Percentiles rank a stretch among this genome's conserved stretches.
Evolutionary conservation across 2,329 filamentous ascomycete genomes (phyloP).

Genomic region (Fusarium odoratissimum): DNA sequence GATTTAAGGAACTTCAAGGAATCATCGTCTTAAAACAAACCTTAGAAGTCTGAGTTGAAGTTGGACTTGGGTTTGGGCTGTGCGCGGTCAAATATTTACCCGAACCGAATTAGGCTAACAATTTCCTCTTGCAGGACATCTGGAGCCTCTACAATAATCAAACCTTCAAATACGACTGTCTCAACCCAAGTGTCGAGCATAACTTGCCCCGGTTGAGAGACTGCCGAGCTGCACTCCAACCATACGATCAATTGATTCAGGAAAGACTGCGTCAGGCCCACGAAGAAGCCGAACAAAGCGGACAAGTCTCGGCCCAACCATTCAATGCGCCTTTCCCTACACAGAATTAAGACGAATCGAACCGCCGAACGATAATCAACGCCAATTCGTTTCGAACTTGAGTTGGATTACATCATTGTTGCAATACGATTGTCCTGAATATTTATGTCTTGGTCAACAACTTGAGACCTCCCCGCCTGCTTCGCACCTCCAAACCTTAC

Average conservation of each 20-base stretch:
- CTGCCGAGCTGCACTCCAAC: not conserved
- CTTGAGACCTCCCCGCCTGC: not conserved
- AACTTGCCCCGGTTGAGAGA: not conserved
- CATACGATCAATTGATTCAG: not conserved
- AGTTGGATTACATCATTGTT: not conserved
- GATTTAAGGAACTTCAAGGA: not conserved
- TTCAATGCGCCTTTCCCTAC: not conserved
- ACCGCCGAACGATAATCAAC: not conserved
- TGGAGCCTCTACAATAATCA: slow-evolving; percentile 9
- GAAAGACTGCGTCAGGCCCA: not conserved
- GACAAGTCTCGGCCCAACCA: not conserved
- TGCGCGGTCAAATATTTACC: slow-evolving; percentile 23
- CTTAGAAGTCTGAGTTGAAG: not conserved
- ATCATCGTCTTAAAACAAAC: not conserved
- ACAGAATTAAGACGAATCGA: not conserved
- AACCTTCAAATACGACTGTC: slow-evolving; percentile 2
- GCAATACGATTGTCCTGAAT: not conserved
- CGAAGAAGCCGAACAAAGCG: not conserved
- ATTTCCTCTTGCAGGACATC: slow-evolving; percentile 37
- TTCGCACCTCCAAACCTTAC: slow-evolving; percentile 12
- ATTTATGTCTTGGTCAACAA: not conserved
- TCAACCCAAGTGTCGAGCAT: not conserved
- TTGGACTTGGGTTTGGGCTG: not conserved
- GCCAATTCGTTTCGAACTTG: not conserved
- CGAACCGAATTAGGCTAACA: slow-evolving; percentile 28